These are phyloP conservation scores for Mucor circinelloides DNA, from an alignment of 371 early-diverging fungal species.

Conservation along the genomic window DNA sequence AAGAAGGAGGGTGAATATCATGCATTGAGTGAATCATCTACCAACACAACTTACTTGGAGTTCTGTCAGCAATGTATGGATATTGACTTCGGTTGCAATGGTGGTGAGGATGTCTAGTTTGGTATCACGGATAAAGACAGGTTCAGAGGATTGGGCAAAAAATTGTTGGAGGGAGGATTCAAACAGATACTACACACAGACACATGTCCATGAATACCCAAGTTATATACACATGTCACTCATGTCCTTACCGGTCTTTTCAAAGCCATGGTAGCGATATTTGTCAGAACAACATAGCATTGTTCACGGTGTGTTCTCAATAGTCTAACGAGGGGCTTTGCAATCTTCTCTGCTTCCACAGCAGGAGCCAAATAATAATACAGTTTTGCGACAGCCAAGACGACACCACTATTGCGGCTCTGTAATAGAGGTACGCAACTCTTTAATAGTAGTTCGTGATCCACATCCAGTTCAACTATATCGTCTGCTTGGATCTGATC, in stretches of 20 bases:
- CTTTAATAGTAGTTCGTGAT: constrained; percentile 75
- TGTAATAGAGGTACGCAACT: constrained; percentile 79
- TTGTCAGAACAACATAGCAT: constrained; percentile 77
- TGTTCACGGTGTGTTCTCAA: constrained; percentile 76
- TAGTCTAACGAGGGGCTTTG: constrained; percentile 77
- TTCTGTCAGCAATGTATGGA: constrained; percentile 52
- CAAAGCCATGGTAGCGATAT: constrained; percentile 75
- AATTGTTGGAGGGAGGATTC: constrained; percentile 75
- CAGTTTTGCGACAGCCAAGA: constrained; percentile 75
- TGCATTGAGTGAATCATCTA: not conserved
- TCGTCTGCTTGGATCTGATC: constrained; percentile 36
- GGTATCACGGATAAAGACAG: constrained; percentile 73
- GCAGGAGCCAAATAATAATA: constrained; percentile 77
- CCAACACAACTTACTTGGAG: constrained; percentile 35
- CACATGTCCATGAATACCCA: not conserved
- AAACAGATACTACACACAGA: constrained; percentile 64
- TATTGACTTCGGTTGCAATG: constrained; percentile 67
- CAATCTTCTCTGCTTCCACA: constrained; percentile 61
- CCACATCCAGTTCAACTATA: constrained; percentile 62
- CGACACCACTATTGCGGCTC: constrained; percentile 87
- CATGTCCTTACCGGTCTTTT: constrained; percentile 62
- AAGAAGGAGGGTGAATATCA: not conserved
- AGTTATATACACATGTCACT: not conserved
- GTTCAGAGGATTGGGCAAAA: constrained; percentile 80
- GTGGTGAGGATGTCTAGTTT: constrained; percentile 85